phyloP scores from a whole-genome alignment of 805 yeast genomes.

The Zygosaccharomyces kombuchaensis region DNA sequence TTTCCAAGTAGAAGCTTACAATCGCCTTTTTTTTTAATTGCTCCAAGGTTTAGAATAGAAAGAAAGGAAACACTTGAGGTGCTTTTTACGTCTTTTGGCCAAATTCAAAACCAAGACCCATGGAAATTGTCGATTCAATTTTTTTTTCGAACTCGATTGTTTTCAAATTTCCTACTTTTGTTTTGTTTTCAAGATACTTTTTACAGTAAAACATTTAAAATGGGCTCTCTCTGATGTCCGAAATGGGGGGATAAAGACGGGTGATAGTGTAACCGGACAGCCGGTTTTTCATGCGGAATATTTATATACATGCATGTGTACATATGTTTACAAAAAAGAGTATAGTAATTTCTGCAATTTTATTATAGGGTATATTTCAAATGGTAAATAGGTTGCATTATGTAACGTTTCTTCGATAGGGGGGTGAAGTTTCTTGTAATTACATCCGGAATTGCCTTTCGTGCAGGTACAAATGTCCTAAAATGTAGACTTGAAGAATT shows the following conservation, averaged over 20 bases:
- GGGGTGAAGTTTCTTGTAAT: too few relatives aligned
- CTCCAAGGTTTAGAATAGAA: not conserved
- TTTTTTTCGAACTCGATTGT: constrained; percentile 2
- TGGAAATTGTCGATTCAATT: not conserved
- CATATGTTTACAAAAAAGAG: not conserved
- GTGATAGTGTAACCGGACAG: constrained; percentile 1
- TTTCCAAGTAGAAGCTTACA: not conserved
- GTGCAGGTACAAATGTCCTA: too few relatives aligned
- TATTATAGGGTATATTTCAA: not conserved
- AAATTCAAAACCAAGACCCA: not conserved
- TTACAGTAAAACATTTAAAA: constrained; percentile 3
- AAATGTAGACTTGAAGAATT: too few relatives aligned
- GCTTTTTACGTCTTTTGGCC: not conserved
- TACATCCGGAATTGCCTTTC: too few relatives aligned
- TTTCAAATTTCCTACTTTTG: constrained; percentile 3
- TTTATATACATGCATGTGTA: not conserved
- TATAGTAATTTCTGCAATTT: not conserved
- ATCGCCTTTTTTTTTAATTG: not conserved
- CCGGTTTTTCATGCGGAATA: not conserved
- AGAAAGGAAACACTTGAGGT: not conserved
- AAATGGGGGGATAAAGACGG: not conserved
- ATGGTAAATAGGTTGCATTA: not conserved
- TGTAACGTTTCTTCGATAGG: too few relatives aligned
- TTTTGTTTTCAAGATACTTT: not conserved
- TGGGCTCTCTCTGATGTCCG: not conserved